phyloP scores from a whole-genome alignment of 106 monocot genomes.

The Agapanthus africanus region DNA sequence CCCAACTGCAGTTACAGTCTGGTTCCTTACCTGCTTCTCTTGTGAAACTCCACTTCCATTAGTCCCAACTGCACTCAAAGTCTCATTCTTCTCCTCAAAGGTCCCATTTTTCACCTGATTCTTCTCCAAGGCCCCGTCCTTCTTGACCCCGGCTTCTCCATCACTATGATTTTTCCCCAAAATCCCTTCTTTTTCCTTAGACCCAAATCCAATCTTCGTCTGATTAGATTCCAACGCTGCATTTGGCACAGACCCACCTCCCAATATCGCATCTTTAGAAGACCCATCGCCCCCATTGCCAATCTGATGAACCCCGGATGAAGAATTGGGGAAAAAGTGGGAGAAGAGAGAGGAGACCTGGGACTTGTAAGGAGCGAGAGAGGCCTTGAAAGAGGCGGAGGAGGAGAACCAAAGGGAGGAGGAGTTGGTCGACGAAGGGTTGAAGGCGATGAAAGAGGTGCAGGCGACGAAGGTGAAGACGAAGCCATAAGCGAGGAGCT shows the following conservation, averaged over 20 bases:
- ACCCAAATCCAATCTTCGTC: not conserved
- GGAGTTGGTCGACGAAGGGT: constrained; percentile 17
- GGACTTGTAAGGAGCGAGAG: constrained; percentile 43
- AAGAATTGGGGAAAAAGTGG: constrained; percentile 45
- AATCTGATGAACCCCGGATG: not conserved
- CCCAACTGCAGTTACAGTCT: not conserved
- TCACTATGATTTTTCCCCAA: not conserved
- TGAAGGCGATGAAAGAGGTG: constrained; percentile 56
- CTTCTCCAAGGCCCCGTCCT: not conserved
- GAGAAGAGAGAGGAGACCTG: constrained; percentile 48
- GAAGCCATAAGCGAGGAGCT: constrained; percentile 48
- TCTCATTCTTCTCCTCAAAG: not conserved
- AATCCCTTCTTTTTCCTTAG: not conserved
- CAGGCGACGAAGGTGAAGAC: constrained; percentile 45
- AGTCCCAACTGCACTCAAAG: too few relatives aligned
- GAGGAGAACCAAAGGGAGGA: constrained; percentile 46
- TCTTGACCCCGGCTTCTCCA: not conserved
- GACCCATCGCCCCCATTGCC: constrained; percentile 11
- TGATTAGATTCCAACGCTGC: not conserved
- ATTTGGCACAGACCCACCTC: not conserved
- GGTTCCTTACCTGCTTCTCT: not conserved
- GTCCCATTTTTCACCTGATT: not conserved
- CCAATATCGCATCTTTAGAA: constrained; percentile 10
- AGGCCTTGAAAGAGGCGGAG: constrained; percentile 16
- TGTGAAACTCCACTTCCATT: not conserved